Base-by-base conservation (phyloP, 192 early-diverging fungal genomes). In the Polychytrium aggregatum region DNA sequence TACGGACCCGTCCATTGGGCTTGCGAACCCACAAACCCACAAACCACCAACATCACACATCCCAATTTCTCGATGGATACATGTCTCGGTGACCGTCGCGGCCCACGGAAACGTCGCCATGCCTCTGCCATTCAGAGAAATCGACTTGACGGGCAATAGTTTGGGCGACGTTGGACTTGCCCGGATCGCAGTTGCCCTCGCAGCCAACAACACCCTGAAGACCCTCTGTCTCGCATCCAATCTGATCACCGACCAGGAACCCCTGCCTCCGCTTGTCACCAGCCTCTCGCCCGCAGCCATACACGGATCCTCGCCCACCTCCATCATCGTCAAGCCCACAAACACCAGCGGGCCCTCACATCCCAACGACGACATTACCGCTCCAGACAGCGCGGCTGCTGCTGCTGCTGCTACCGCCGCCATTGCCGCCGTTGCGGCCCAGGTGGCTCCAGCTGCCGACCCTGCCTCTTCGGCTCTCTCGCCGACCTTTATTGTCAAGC, bases 181-280 rank as follows among this genome's bases (percentile, higher is more conserved):
- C 24, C 40, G 44, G 17, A 41, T 68, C 26, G 47, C 62, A 1
- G 45, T 41, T 46, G 28, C 55, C 17, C 37, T 68, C 20, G 24
- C 54, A n/a, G n/a, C n/a, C 40, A 68, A 68, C 52, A 48, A 43
- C 2, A 51, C 62, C 5, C 44, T 68, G 37, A 48, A 64, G 48
- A 39, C 17, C 22, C 54, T 68, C 13, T 37, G 30, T 37, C 37
- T 64, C 18, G 53, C 62, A 18, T 50, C 66, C 22, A 68, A 68
- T 44, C 59, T 61, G 28, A 68, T 68, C 39, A 37, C 18, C 30
- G 57, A 68, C 54, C 41, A 51, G 5, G 37, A 59, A 24, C 11
- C 18, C 8, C 20, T 41, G 18, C 56, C 13, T 48, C 4, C 26
- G 13, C 25, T 8, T 26, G 4, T 14, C 51, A 18, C 18, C 51